Base-by-base conservation (phyloP, 208 protist genomes). In the Trypanosoma conorhini region DNA sequence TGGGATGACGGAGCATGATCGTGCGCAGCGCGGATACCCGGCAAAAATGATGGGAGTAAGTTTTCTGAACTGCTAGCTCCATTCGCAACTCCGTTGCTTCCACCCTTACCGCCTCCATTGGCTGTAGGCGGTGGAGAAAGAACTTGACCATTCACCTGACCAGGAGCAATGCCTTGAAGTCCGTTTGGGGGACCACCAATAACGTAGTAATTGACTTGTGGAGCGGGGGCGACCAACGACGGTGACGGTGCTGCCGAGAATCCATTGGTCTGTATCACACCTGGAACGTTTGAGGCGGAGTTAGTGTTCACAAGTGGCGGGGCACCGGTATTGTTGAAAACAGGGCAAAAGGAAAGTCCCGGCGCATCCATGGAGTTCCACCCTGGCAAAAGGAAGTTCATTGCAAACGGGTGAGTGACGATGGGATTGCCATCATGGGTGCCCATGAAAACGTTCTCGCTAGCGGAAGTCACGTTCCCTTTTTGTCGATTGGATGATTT, bases 121-220 rank as follows among this genome's bases (percentile, higher is more conserved):
- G 22, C 50, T 48, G 63, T 21, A 30, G n/a, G n/a, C n/a, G 38
- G 8, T 19, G 48, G 21, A 68, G 22, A 22, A 17, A 19, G 17
- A 9, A 52, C 48, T 17, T 59, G n/a, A 12, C 38, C 44, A 35
- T 62, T 62, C 13, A 38, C 38, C 28, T 62, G 66, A 62, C 24
- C n/a, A 5, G 42, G 40, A 9, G 35, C 52, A 61, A 66, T 0
- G 1, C 44, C 19, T 5, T 57, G 59, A 26, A 73, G 13, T 30
- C 31, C 38, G n/a, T 52, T 52, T 42, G 19, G 17, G 21, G 33
- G 22, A 13, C 24, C 58, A 13, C 55, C 60, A 38, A 73, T 48
- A 30, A 67, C n/a, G 31, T 65, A 73, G 50, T 64, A 60, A 67
- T 60, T 67, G 10, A 73, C 24, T 33, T 59, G 59, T 12, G 42